These are phyloP conservation scores for Chlorella sp. DNA, from an alignment of 139 green algal species.

Conservation along the genomic window DNA sequence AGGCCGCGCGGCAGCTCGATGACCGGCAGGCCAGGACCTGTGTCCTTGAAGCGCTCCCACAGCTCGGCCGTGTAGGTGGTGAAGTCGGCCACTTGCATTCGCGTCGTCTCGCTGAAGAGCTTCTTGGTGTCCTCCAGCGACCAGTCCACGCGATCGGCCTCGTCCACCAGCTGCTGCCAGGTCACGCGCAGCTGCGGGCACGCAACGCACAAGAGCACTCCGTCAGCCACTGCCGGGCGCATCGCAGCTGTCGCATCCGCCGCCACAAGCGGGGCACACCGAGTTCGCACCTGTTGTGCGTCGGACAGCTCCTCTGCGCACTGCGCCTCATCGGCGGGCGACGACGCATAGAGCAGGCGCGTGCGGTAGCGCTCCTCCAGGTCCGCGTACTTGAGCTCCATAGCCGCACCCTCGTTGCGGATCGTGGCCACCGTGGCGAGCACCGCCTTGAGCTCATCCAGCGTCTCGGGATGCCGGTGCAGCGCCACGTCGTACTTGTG, in stretches of 20 bases:
- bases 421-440: slow-evolving; percentile 54
- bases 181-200: slow-evolving; percentile 15
- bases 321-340: slow-evolving; percentile 23
- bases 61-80: slow-evolving; percentile 26
- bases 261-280: too few species aligned
- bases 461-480: slow-evolving; percentile 35
- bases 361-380: slow-evolving; percentile 78
- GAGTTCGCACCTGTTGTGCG: slow-evolving; percentile 18
- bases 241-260: too few species aligned
- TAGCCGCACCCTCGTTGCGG: slow-evolving; percentile 50
- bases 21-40: slow-evolving; percentile 37
- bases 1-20: slow-evolving; percentile 40
- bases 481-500: slow-evolving; percentile 18
- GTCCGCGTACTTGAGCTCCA: slow-evolving; percentile 68
- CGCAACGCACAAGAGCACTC: background rate
- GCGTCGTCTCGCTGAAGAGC: slow-evolving; percentile 59
- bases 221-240: too few species aligned
- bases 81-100: slow-evolving; percentile 48
- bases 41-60: slow-evolving; percentile 24
- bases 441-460: slow-evolving; percentile 71
- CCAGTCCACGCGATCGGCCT: slow-evolving; percentile 55
- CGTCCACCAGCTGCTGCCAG: slow-evolving; percentile 35
- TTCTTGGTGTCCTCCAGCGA: slow-evolving; percentile 59
- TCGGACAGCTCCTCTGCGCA: slow-evolving; percentile 27
- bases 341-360: slow-evolving; percentile 50